Evolutionary conservation across 2,329 filamentous ascomycete species (phyloP).

Genomic region (Trichoderma pleuroti): DNA sequence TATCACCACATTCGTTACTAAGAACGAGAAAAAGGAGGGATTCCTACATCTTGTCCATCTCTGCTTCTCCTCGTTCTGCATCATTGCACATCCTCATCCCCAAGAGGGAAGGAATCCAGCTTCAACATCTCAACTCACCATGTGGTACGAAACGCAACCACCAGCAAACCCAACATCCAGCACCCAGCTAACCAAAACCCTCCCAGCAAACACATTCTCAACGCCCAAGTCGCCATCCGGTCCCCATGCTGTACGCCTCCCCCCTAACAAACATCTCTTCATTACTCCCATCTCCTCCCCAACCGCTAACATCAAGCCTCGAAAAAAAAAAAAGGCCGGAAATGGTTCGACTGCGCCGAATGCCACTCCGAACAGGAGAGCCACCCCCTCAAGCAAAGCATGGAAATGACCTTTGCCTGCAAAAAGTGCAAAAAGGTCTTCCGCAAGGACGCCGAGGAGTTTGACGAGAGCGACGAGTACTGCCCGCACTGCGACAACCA

Average conservation of each 20-base stretch:
- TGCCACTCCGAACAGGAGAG: constrained; percentile 81
- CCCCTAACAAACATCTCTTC: not conserved
- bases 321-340: constrained; percentile 75
- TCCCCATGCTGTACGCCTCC: constrained; percentile 80
- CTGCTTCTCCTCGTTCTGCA: not conserved
- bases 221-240: constrained; percentile 94
- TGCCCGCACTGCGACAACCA: constrained; percentile 99
- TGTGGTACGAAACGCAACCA: constrained; percentile 11
- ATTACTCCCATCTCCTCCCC: not conserved
- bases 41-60: not conserved
- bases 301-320: constrained; percentile 29
- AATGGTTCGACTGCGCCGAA: constrained; percentile 98
- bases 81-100: not conserved
- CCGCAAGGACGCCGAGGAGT: constrained; percentile 86
- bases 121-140: not conserved
- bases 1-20: not conserved
- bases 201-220: constrained; percentile 90
- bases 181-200: not conserved
- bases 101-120: not conserved
- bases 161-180: not conserved
- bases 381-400: constrained; percentile 70
- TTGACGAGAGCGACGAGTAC: constrained; percentile 97
- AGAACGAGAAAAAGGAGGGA: not conserved
- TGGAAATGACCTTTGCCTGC: constrained; percentile 93
- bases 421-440: constrained; percentile 99